These are phyloP conservation scores for Dactylellina parvicollis DNA, from an alignment of 2,329 filamentous ascomycete genomes.

Conservation along the genomic window DNA sequence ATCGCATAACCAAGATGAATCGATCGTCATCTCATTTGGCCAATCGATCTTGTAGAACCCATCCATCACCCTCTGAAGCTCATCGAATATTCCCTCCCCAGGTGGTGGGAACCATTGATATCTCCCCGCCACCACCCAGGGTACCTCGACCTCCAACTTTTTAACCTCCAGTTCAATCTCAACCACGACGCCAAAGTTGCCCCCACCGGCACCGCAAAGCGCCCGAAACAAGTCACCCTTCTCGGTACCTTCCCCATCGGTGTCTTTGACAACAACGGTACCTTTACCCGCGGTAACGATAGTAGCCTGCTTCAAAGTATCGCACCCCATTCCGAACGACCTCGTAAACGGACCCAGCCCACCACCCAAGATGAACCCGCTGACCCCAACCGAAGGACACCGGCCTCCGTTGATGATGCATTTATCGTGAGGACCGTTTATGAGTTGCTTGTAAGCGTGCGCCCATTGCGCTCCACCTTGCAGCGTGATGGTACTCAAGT, in stretches of 20 bases:
- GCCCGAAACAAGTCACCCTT: constrained; percentile 61
- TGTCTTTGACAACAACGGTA: constrained; percentile 53
- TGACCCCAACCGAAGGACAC: constrained; percentile 61
- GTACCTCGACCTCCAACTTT: constrained; percentile 16
- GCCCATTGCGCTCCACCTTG: constrained; percentile 59
- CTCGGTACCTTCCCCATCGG: constrained; percentile 52
- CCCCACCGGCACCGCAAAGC: constrained; percentile 62
- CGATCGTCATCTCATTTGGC: constrained; percentile 59
- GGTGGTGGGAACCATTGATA: constrained; percentile 56
- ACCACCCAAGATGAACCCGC: constrained; percentile 62
- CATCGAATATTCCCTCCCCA: not conserved
- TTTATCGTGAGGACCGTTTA: constrained; percentile 56
- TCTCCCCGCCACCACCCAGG: constrained; percentile 57
- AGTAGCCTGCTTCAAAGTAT: constrained; percentile 60
- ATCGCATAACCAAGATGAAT: constrained; percentile 57
- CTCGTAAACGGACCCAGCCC: constrained; percentile 61
- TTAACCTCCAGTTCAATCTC: constrained; percentile 59
- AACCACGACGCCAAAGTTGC: constrained; percentile 62
- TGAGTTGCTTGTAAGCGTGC: constrained; percentile 59
- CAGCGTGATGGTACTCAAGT: constrained; percentile 54
- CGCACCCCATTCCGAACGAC: constrained; percentile 61
- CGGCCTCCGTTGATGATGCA: constrained; percentile 59
- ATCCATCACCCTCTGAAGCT: constrained; percentile 55
- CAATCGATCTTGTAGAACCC: constrained; percentile 58
- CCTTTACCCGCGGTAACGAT: constrained; percentile 60